Evolutionary conservation across 2,329 filamentous ascomycete species (phyloP), one percentile per base, ranked within the genome.

Genomic region (Pseudocercospora musae): DNA sequence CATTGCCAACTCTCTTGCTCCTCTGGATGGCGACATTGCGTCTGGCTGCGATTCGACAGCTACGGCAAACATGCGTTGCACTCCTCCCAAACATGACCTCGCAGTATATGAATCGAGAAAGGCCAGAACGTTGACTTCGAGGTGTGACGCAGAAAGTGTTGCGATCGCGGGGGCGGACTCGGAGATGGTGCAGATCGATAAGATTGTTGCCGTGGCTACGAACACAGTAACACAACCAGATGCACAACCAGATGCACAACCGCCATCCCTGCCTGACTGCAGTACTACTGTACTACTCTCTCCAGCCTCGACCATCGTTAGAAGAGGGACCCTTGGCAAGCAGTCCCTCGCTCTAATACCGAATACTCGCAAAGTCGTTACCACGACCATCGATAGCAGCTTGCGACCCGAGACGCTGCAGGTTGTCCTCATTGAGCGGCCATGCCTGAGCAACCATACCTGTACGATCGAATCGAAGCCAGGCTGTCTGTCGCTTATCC

Each of bases 391-490:
- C 27, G 18, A n/a, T 40, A 11, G 48, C 56, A 31, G 44, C 50
- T 52, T 15, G 27, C 15, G 52, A 23, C 23, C 21, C 49, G 21
- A 40, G 29, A 13, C n/a, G 52, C 18, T 20, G 3, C n/a, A 29
- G 21, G 52, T n/a, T 29, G 29, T 54, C 29, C 29, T 37, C 52
- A 18, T 6, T 7, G 29, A 40, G 55, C 40, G 49, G 57, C 42
- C 50, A 63, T 63, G 62, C 62, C 62, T 48, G 64, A 68, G 15
- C 84, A 85, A 76, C 91, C 91, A 59, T 95, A 89, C 79, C 83
- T 94, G 76, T 95, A 95, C 78, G 84, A 87, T 78, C 76, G 83
- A 66, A 53, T 59, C 64, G 49, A 57, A 13, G 46, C 62, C 65
- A 72, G 62, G 73, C 81, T 70, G 82, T 86, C 73, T 78, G 81